Conservation (phyloP, 2,329 filamentous ascomycete species). For the Rhexocercosporidium sp. region DNA sequence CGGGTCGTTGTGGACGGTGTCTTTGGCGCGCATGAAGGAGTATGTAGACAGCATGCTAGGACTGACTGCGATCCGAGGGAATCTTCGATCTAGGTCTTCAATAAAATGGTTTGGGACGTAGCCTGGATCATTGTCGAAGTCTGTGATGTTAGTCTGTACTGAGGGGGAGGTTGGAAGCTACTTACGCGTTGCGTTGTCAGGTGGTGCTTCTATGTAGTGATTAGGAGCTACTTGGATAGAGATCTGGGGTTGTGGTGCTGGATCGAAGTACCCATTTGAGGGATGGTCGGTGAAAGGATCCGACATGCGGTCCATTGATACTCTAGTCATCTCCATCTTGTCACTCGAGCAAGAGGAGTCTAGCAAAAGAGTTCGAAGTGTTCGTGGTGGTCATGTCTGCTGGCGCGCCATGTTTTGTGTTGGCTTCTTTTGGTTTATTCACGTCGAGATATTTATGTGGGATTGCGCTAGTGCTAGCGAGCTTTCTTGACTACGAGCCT, state of each 20-base stretch:
- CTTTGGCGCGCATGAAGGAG: conserved; percentile 26
- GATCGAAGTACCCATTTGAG: neutral
- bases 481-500: neutral
- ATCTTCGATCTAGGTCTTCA: neutral
- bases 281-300: neutral
- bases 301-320: neutral
- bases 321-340: neutral
- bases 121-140: neutral
- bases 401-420: neutral
- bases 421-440: neutral
- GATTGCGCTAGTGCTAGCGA: neutral
- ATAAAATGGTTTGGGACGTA: neutral
- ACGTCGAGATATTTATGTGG: neutral
- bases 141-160: neutral
- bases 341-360: neutral
- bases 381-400: neutral
- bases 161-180: neutral
- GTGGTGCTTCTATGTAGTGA: neutral
- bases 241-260: too few species aligned
- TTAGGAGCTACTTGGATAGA: neutral
- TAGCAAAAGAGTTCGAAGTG: neutral
- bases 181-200: neutral
- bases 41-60: conserved; percentile 31
- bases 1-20: conserved; percentile 21
- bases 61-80: conserved; percentile 30